Evolutionary conservation across 2,329 filamentous ascomycete species (phyloP).

Genomic region (Xenosphaeropsis pyriputrescens): DNA sequence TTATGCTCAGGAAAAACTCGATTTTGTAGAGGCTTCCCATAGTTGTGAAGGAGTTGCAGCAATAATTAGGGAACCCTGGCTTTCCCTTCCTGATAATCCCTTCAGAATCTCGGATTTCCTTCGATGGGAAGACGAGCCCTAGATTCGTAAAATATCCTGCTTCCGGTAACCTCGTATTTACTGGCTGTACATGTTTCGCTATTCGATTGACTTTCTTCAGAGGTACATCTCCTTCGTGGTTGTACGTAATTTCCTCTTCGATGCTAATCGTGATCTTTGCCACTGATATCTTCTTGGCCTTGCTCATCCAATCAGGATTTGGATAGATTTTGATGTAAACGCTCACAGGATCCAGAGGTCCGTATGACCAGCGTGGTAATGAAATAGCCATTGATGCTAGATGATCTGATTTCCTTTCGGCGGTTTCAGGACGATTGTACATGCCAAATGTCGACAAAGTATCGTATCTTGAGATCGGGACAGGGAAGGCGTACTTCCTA

Average conservation of each 20-base stretch:
- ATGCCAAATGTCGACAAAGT: constrained; percentile 97
- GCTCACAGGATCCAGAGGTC: constrained; percentile 84
- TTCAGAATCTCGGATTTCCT: constrained; percentile 74
- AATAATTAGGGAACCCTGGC: constrained; percentile 77
- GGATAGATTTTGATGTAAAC: constrained; percentile 92
- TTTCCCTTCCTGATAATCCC: constrained; percentile 78
- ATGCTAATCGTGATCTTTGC: constrained; percentile 87
- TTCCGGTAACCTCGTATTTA: constrained; percentile 78
- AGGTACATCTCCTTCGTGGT: constrained; percentile 92
- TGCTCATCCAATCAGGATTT: constrained; percentile 81
- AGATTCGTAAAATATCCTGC: constrained; percentile 88
- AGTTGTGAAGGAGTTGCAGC: constrained; percentile 83
- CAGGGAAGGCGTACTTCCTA: constrained; percentile 81
- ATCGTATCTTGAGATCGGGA: constrained; percentile 86
- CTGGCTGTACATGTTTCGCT: constrained; percentile 66
- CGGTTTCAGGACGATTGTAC: constrained; percentile 93
- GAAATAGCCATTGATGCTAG: constrained; percentile 85
- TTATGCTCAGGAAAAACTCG: constrained; percentile 89
- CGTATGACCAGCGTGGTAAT: constrained; percentile 90
- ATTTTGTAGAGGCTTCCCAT: constrained; percentile 94
- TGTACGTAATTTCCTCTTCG: constrained; percentile 97
- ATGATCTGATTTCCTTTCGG: constrained; percentile 76
- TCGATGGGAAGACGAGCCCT: constrained; percentile 78
- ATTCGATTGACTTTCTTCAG: constrained; percentile 80
- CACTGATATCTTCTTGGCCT: constrained; percentile 84